Percentiles rank a stretch among this genome's conserved stretches.
phyloP scores from a whole-genome alignment of 257 asterid genomes.

The Solanum peruvianum region DNA sequence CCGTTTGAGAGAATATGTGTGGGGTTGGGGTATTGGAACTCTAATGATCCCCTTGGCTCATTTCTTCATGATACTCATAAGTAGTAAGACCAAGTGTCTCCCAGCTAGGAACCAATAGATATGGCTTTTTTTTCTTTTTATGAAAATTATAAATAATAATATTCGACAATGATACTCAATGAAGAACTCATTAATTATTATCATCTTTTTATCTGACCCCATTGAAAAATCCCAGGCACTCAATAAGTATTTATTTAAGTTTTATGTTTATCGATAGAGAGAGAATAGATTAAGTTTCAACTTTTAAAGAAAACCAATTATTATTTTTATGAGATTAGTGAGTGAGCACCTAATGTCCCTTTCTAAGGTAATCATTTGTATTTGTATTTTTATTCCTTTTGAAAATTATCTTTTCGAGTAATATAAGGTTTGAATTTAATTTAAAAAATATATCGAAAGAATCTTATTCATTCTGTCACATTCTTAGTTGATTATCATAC shows the following conservation, averaged over 20 bases:
- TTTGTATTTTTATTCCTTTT: not conserved
- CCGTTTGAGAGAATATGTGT: not conserved
- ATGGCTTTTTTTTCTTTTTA: not conserved
- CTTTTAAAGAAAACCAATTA: not conserved
- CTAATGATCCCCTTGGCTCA: not conserved
- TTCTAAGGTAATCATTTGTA: not conserved
- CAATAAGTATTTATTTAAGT: not conserved
- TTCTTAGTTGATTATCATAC: too few relatives aligned
- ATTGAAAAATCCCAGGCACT: not conserved
- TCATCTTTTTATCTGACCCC: not conserved
- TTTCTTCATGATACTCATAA: not conserved
- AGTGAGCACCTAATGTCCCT: not conserved
- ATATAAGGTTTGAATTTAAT: too few relatives aligned
- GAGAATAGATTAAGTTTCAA: not conserved
- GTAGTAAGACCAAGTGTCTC: not conserved
- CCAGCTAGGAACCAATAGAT: not conserved
- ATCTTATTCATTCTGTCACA: too few relatives aligned
- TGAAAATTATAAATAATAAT: not conserved
- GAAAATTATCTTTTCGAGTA: too few relatives aligned
- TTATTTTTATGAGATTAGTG: not conserved
- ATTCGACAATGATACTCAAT: not conserved
- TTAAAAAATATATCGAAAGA: too few relatives aligned
- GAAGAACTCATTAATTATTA: not conserved
- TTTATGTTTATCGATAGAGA: not conserved
- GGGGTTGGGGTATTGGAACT: not conserved